Evolutionary conservation across 2,329 filamentous ascomycete genomes (phyloP).

Genomic region (Purpureocillium takamizusanense): DNA sequence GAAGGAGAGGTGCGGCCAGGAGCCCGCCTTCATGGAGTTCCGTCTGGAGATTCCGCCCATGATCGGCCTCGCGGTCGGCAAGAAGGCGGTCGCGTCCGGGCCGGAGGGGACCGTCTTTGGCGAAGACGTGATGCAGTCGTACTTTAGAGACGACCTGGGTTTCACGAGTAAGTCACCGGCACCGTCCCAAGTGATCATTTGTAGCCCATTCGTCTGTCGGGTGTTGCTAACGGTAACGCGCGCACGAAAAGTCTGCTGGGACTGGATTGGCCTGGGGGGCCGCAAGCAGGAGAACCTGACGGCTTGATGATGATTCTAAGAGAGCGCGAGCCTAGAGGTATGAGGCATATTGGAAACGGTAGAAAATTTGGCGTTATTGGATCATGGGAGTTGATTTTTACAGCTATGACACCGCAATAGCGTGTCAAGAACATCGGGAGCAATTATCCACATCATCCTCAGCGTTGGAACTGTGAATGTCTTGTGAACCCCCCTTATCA

Average conservation of each 20-base stretch:
- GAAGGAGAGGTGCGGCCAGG: constrained; percentile 24
- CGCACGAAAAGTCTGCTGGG: constrained; percentile 41
- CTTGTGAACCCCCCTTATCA: too few species aligned
- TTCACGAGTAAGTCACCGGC: constrained; percentile 53
- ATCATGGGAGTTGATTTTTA: too few species aligned
- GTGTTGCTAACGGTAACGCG: constrained; percentile 8
- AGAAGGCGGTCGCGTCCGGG: constrained; percentile 56
- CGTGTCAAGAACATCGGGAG: too few species aligned
- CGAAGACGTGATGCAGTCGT: constrained; percentile 51
- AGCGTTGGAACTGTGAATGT: too few species aligned
- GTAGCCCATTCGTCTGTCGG: too few species aligned
- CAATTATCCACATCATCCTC: too few species aligned
- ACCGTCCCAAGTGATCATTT: too few species aligned
- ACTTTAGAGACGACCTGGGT: constrained; percentile 62
- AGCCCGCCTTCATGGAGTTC: constrained; percentile 39
- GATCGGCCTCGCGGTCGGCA: constrained; percentile 65
- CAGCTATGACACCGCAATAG: too few species aligned
- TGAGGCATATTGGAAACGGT: background rate
- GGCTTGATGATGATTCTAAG: background rate
- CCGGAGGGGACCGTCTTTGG: constrained; percentile 50
- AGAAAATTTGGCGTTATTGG: background rate
- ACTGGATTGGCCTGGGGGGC: constrained; percentile 39
- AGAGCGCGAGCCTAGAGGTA: too few species aligned
- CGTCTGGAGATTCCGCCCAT: constrained; percentile 45
- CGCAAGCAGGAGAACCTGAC: constrained; percentile 12